Base-by-base conservation (phyloP, 176 grass and related monocot genomes). In the Triticum turgidum region DNA sequence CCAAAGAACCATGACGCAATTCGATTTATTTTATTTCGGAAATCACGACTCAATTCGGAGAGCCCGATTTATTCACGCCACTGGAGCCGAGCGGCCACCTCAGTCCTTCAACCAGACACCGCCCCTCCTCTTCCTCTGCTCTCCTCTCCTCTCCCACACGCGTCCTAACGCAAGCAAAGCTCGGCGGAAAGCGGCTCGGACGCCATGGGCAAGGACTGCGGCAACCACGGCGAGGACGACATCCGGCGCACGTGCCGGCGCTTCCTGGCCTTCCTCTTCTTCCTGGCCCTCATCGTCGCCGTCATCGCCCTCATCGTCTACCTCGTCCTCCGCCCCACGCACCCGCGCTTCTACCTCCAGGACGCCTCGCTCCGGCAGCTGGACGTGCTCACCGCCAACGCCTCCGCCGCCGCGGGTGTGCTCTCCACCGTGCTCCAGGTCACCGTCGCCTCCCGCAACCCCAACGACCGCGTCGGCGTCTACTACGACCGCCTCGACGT, bases 401-500 rank as follows among this genome's bases (percentile, higher is more conserved):
- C 37, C 44, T 82, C 89, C 2, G 27, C 79, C 22, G 9, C 84
- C 11, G 12, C 54, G 2, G 83, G 80, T 49, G 9, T 82, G 5
- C 87, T 97, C 76, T 87, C 93, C 77, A 77, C 85, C 47, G 24
- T 39, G 27, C 12, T 87, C 47, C 93, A 95, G 93, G 87, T 95
- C 4, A 98, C 95, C 35, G 9, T 98, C 41, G 89, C 93, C 71
- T 91, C 95, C 4, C 91, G 92, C 78, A 98, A 98, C 89, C 91
- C 95, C 22, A 98, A 98, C 83, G 61, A 58, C 83, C 95, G 89
- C 65, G 61, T 98, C 6, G 93, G 95, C 21, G 56, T 98, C 77
- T 90, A 89, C 89, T 98, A 95, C 83, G 91, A 95, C 89, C 91
- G 93, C 84, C 71, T 95, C 52, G 91, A 95, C 76, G 91, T 92